Evolutionary conservation across 148 eudicot genomes (phyloP), one percentile per base, ranked within the genome.

Genomic region (Vaccinium myrtillus): DNA sequence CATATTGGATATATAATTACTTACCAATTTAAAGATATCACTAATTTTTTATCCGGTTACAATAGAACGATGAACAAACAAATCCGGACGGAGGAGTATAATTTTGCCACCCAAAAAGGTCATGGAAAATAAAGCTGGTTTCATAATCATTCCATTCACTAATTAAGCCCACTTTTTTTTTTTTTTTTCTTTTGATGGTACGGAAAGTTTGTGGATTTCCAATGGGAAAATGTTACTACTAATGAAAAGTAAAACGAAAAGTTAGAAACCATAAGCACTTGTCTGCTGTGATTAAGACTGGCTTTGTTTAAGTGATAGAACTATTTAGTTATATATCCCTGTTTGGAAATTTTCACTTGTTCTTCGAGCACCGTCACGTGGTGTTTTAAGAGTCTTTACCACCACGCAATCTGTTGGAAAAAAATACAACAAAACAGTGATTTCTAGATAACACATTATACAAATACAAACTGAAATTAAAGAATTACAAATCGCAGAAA

Each of bases 261-360:
- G 25, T 50, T 49, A 23, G 79, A 51, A 77, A 50, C 58, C 39
- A 81, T 49, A 27, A 69, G 77, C 32, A 82, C 25, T 82, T 82
- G 83, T 82, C 77, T 82, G 83, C 83, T 69, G 32, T 82, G 83
- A 82, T 81, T 81, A 54, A 82, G 83, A 82, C 70, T 49, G 61
- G 8, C 16, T 19, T 81, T 36, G 27, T 48, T 81, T 43, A 16
- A 80, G 21, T 80, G 5, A 43, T 59, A 5, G 11, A 2, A 0
- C 55, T 46, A 11, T 78, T 25, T 6, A 3, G 19, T 16, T 79
- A 78, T 11, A 36, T 46, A 59, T 80, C n/a, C 3, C n/a, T 12
- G 15, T 48, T 81, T 48, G 27, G 4, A 43, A 43, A 43, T 43
- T 43, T 3, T 43, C 6, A 43, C 46, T 43, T 43, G 46, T 6